A percentile compares a stretch with the other conserved stretches of the same genome.
phyloP scores from a whole-genome alignment of 176 grass and related monocot genomes.

The Aechmea fasciata region DNA sequence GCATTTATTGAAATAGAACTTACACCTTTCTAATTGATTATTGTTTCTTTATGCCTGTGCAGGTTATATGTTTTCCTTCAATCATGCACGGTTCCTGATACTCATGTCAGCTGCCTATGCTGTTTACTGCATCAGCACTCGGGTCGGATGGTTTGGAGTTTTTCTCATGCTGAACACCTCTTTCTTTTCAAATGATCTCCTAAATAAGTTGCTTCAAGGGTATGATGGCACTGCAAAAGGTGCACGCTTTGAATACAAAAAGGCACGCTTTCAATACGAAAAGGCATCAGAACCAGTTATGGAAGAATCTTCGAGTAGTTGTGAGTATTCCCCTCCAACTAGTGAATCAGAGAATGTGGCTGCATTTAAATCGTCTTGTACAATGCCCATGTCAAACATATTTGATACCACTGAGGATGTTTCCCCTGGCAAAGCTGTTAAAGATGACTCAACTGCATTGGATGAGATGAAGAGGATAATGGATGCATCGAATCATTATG shows the following conservation, averaged over 20 bases:
- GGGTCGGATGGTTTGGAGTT: constrained; percentile 69
- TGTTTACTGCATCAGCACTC: constrained; percentile 62
- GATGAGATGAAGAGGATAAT: constrained; percentile 96
- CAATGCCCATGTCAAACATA: constrained; percentile 54
- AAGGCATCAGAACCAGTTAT: constrained; percentile 61
- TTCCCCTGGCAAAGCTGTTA: constrained; percentile 62
- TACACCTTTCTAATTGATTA: constrained; percentile 6
- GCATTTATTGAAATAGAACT: background rate
- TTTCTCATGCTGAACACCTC: constrained; percentile 82
- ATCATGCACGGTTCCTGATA: constrained; percentile 82
- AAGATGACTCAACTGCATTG: constrained; percentile 54
- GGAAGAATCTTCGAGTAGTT: constrained; percentile 50
- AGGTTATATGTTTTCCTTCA: constrained; percentile 91
- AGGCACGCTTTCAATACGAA: constrained; percentile 30
- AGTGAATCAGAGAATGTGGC: constrained; percentile 53
- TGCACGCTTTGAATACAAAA: constrained; percentile 32
- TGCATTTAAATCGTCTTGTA: constrained; percentile 51
- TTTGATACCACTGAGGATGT: constrained; percentile 52
- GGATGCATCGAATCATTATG: constrained; percentile 75
- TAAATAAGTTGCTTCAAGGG: constrained; percentile 78
- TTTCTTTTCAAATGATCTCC: constrained; percentile 82
- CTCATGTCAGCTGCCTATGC: constrained; percentile 71
- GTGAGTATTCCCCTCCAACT: constrained; percentile 50
- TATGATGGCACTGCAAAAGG: constrained; percentile 39
- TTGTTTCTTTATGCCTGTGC: constrained; percentile 23